Conservation (phyloP, 2,329 filamentous ascomycete species). For the Botrytis paeoniae region DNA sequence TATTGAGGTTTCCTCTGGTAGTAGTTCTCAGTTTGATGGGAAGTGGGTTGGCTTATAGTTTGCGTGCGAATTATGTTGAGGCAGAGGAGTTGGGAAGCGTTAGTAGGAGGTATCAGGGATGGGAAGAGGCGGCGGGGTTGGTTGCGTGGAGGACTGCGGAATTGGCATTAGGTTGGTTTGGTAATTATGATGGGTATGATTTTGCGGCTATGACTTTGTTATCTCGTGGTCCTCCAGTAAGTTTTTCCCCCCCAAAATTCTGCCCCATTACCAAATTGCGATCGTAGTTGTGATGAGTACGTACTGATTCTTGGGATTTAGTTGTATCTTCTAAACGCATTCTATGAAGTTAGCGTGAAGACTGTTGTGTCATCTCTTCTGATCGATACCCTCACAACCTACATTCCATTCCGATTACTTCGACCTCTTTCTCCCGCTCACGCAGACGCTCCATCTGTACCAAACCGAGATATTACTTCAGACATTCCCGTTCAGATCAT, state of each 20-base stretch:
- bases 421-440: slow-evolving; percentile 66
- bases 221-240: slow-evolving; percentile 69
- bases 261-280: not conserved
- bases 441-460: slow-evolving; percentile 49
- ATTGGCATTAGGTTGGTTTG: slow-evolving; percentile 69
- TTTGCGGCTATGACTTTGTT: slow-evolving; percentile 64
- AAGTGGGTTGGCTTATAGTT: slow-evolving; percentile 61
- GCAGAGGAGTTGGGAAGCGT: slow-evolving; percentile 63
- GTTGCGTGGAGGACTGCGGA: slow-evolving; percentile 59
- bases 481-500: slow-evolving; percentile 61
- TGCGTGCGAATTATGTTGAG: slow-evolving; percentile 49
- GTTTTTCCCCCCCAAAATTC: slow-evolving; percentile 27
- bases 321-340: slow-evolving; percentile 72
- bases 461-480: slow-evolving; percentile 62
- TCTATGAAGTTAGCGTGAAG: slow-evolving; percentile 66
- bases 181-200: slow-evolving; percentile 71
- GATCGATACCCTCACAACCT: slow-evolving; percentile 67
- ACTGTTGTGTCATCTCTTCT: slow-evolving; percentile 60
- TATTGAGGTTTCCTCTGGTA: slow-evolving; percentile 52
- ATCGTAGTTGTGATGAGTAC: not conserved
- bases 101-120: slow-evolving; percentile 60
- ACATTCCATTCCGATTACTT: slow-evolving; percentile 72
- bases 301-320: slow-evolving; percentile 35
- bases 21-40: slow-evolving; percentile 57
- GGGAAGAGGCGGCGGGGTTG: slow-evolving; percentile 56